A percentile compares a stretch with the other conserved stretches of the same genome.
These are phyloP conservation scores for Tetracladium marchalianum DNA, from an alignment of 495 filamentous ascomycete species.

Conservation along the genomic window DNA sequence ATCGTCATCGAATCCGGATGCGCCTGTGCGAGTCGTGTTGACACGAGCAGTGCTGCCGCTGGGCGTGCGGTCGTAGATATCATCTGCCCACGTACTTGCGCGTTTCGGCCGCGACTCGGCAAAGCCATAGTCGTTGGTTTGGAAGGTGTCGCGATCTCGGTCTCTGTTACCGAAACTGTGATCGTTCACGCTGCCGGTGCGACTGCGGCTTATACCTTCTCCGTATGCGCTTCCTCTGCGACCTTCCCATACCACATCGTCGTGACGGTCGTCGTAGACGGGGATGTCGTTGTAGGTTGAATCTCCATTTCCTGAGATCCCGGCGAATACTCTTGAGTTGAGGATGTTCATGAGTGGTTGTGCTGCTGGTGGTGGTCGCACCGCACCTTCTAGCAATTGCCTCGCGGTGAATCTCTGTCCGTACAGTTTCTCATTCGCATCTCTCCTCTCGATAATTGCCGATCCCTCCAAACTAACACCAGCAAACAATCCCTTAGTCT, in stretches of 20 bases:
- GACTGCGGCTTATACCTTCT: constrained; percentile 55
- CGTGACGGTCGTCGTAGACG: constrained; percentile 78
- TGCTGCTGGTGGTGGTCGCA: constrained; percentile 72
- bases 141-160: background rate
- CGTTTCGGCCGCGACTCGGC: constrained; percentile 48
- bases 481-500: constrained; percentile 94
- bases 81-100: constrained; percentile 79
- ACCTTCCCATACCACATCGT: constrained; percentile 90
- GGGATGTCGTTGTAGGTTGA: constrained; percentile 92
- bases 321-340: constrained; percentile 73
- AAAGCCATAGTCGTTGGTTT: constrained; percentile 44
- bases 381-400: constrained; percentile 67
- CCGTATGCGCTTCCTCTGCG: constrained; percentile 65
- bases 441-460: constrained; percentile 81
- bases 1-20: constrained; percentile 36
- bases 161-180: constrained; percentile 14
- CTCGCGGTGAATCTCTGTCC: constrained; percentile 68
- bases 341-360: constrained; percentile 76
- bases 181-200: constrained; percentile 36
- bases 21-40: constrained; percentile 24
- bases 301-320: constrained; percentile 43
- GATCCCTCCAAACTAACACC: constrained; percentile 91
- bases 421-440: constrained; percentile 96
- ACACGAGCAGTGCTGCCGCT: constrained; percentile 34
- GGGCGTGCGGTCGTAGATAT: constrained; percentile 66